Evolutionary conservation across 345 rosid genomes (phyloP), one percentile per base, ranked within the genome.

Genomic region (Angophora floribunda): DNA sequence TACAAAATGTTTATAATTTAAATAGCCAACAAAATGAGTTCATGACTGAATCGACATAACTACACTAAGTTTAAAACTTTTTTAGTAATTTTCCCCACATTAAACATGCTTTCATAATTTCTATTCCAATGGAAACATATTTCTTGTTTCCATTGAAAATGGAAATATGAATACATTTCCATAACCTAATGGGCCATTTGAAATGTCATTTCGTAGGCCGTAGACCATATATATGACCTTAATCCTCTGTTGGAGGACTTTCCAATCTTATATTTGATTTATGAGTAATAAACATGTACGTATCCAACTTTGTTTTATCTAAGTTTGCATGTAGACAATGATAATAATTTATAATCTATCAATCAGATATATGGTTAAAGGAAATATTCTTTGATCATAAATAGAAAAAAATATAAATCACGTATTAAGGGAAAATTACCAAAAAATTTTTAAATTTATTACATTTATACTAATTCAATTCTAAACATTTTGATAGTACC

Each of bases 401-500:
- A 21, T 53, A 53, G 59, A 53, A 53, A 16, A 15, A 0, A 52
- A 52, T 52, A 52, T 15, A 52, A 4, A 51, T 51, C n/a, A n/a
- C n/a, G n/a, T n/a, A n/a, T n/a, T n/a, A n/a, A 2, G 21, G 53
- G 2, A 16, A 52, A 52, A 52, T 52, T 7, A 53, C 7, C 21
- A 53, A 53, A 55, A 7, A 55, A 21, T 4, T 55, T 55, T 0
- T 53, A 53, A 53, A 7, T 53, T 19, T 53, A 53, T 19, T 53
- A 7, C 21, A 3, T 19, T 53, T 53, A 4, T 17, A 9, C 10
- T 0, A 17, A 53, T 53, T 53, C 24, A 19, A 0, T 53, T 0
- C 21, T 53, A 53, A 53, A 53, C 9, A 17, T 53, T 53, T 53
- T 2, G 21, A 7, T 53, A 7, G 1, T 53, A 2, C 1, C 9